Conservation (phyloP, 495 filamentous ascomycete genomes). For the Neurospora africana region DNA sequence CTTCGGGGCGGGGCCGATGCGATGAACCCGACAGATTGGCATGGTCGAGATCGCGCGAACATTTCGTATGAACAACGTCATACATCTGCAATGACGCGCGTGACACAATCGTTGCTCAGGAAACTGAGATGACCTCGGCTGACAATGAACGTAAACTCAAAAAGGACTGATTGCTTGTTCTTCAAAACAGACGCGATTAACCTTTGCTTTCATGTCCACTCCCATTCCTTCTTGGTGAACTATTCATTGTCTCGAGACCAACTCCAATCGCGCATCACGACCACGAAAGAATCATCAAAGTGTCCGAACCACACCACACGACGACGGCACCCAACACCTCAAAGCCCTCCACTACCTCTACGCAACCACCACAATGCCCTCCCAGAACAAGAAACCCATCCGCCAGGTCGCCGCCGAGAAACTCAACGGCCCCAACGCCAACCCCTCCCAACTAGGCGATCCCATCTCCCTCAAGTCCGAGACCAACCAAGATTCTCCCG, state of each 20-base stretch:
- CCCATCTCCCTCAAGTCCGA: constrained; percentile 33
- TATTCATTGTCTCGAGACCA: not conserved
- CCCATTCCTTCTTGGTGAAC: not conserved
- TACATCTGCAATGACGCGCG: not conserved
- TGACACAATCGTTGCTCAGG: not conserved
- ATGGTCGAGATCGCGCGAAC: not conserved
- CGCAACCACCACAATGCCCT: not conserved
- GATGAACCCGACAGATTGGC: not conserved
- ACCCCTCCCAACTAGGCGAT: constrained; percentile 32
- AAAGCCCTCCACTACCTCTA: not conserved
- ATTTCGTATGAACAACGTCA: not conserved
- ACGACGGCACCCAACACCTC: not conserved
- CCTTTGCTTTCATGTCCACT: not conserved
- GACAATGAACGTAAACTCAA: not conserved
- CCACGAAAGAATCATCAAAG: no score
- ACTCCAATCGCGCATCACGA: not conserved
- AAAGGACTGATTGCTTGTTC: not conserved
- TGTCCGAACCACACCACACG: not conserved
- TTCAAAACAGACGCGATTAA: not conserved
- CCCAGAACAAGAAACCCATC: constrained; percentile 10
- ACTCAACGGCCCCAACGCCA: constrained; percentile 24
- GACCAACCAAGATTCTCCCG: constrained; percentile 11
- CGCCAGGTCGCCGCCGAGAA: constrained; percentile 25
- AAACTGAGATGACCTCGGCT: not conserved
- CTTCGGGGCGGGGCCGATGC: not conserved